These are phyloP conservation scores for Euclidium syriacum DNA, from an alignment of 345 rosid genomes.

Conservation along the genomic window DNA sequence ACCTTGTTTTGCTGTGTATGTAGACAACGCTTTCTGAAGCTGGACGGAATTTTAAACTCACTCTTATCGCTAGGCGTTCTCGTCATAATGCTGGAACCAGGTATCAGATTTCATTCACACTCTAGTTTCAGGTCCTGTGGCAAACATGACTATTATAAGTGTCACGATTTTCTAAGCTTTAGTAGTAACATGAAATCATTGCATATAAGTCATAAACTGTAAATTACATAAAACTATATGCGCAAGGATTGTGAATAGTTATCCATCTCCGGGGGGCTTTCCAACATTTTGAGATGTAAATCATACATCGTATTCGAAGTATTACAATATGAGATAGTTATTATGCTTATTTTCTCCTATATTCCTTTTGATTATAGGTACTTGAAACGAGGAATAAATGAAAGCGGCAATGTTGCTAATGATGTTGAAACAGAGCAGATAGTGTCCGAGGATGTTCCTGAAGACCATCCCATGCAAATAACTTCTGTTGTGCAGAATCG, in stretches of 20 bases:
- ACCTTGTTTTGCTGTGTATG: slow-evolving; percentile 30
- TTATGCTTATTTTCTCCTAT: not conserved
- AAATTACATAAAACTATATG: not conserved
- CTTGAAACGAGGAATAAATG: slow-evolving; percentile 95
- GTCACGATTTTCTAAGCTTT: not conserved
- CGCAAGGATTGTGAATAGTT: not conserved
- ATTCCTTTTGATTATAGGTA: slow-evolving; percentile 47
- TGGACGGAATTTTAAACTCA: slow-evolving; percentile 73
- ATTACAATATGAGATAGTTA: not conserved
- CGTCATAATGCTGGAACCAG: slow-evolving; percentile 98
- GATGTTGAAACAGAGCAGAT: slow-evolving; percentile 99
- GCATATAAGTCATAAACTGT: not conserved
- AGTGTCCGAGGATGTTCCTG: slow-evolving; percentile 72
- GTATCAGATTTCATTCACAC: slow-evolving; percentile 35
- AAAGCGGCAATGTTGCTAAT: slow-evolving; percentile 92
- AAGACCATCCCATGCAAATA: slow-evolving; percentile 65
- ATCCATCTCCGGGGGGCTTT: not conserved
- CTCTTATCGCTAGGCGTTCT: slow-evolving; percentile 96
- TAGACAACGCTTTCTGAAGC: slow-evolving; percentile 66
- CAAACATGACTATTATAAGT: not conserved
- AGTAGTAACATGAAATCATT: not conserved
- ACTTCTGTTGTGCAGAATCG: slow-evolving; percentile 96
- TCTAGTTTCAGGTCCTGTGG: not conserved
- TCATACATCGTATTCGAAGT: not conserved
- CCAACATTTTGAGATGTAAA: slow-evolving; percentile 2